phyloP scores from a whole-genome alignment of 1,284 basidiomycete genomes.

The Takashimella tepidaria region DNA sequence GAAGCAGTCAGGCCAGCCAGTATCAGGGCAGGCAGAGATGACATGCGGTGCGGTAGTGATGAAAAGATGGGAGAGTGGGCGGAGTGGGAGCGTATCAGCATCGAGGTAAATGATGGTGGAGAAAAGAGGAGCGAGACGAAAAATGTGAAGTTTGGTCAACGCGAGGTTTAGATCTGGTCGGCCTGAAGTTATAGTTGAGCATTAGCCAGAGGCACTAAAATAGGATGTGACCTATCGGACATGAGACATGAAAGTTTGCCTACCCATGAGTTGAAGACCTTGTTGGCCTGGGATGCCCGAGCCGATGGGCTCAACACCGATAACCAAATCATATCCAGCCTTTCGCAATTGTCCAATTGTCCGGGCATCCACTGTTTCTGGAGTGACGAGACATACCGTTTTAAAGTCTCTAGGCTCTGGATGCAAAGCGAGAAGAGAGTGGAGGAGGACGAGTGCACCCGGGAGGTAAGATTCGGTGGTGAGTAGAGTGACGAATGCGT shows the following conservation, averaged over 20 bases:
- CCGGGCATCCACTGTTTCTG: constrained; percentile 82
- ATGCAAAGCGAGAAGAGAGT: constrained; percentile 75
- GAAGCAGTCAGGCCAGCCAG: constrained; percentile 98
- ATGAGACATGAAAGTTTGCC: no score
- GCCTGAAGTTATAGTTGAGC: constrained; percentile 53
- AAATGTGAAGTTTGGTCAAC: constrained; percentile 91
- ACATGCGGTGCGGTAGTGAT: constrained; percentile 48
- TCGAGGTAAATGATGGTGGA: constrained; percentile 90
- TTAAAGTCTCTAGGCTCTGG: constrained; percentile 63
- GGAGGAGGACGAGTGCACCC: constrained; percentile 79
- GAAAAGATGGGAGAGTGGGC: constrained; percentile 84
- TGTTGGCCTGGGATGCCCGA: constrained; percentile 53
- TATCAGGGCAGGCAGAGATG: constrained; percentile 82
- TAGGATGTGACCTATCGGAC: constrained; percentile 35
- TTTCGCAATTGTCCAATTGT: constrained; percentile 74
- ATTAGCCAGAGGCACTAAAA: constrained; percentile 4
- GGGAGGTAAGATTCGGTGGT: constrained; percentile 88
- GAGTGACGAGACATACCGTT: constrained; percentile 88
- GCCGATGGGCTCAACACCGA: constrained; percentile 84
- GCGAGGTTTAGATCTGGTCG: constrained; percentile 86
- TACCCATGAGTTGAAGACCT: constrained; percentile 75
- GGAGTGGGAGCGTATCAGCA: constrained; percentile 87
- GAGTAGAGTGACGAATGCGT: constrained; percentile 80
- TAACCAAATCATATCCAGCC: constrained; percentile 70
- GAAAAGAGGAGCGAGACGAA: constrained; percentile 75